Percentiles rank a stretch among this genome's conserved stretches.
phyloP scores from a whole-genome alignment of 441 rosid species.

The Adansonia grandidieri region DNA sequence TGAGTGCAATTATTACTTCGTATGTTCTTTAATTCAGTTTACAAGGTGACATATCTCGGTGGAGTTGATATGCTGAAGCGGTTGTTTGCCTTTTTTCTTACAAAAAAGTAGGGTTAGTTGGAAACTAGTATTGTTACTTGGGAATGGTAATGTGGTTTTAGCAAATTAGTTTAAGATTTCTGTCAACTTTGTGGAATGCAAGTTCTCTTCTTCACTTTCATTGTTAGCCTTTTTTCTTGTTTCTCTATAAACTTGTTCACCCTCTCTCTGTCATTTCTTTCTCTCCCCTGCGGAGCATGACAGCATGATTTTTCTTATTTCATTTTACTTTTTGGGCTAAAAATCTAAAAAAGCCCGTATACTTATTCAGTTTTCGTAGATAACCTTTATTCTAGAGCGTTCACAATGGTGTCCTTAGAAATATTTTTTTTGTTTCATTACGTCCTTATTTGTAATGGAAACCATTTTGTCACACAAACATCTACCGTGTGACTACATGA shows the following conservation, averaged over 20 bases:
- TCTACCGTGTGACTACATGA: background rate
- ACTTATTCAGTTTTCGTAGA: background rate
- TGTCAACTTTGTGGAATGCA: background rate
- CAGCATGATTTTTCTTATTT: background rate
- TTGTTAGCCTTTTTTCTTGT: background rate
- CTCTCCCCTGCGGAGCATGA: background rate
- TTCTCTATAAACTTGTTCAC: background rate
- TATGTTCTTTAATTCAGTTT: conserved; percentile 2
- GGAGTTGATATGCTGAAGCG: background rate
- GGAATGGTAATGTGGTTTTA: background rate
- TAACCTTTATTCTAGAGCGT: background rate
- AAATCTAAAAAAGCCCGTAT: background rate
- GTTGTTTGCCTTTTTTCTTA: too few species aligned
- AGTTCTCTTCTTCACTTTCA: background rate
- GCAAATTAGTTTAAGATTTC: background rate
- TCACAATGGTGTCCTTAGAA: background rate
- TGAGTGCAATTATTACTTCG: background rate
- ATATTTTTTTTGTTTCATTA: background rate
- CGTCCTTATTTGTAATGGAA: background rate
- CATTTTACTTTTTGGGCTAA: background rate
- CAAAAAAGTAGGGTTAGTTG: background rate
- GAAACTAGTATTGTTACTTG: background rate
- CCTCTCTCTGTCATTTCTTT: background rate
- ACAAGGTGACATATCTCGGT: background rate
- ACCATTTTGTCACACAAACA: too few species aligned